phyloP scores from a whole-genome alignment of 2,329 filamentous ascomycete species.

The Cadophora malorum region DNA sequence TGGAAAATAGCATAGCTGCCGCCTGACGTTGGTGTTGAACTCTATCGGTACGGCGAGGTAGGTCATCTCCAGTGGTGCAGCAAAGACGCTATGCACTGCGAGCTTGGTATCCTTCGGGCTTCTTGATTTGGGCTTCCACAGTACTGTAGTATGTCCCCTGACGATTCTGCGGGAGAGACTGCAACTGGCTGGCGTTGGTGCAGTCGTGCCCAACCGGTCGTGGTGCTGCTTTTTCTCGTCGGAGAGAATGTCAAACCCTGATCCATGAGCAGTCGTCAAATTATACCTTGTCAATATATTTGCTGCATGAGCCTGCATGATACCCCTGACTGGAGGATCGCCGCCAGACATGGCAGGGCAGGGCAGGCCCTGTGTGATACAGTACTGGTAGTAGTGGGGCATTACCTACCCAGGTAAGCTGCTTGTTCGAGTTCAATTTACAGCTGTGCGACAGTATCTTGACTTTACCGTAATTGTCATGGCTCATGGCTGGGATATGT shows the following conservation, averaged over 20 bases:
- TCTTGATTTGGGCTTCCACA: conserved; percentile 11
- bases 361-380: not conserved
- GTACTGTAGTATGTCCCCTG: not conserved
- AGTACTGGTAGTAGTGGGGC: too few relatives aligned
- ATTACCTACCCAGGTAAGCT: too few relatives aligned
- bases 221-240: conserved; percentile 4
- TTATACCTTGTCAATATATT: conserved; percentile 21
- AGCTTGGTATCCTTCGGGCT: not conserved
- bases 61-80: not conserved
- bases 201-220: conserved; percentile 23
- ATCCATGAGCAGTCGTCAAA: conserved; percentile 33
- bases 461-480: not conserved
- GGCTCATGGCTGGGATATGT: not conserved
- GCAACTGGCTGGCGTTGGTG: not conserved
- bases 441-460: not conserved
- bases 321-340: conserved; percentile 26
- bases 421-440: not conserved
- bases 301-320: conserved; percentile 27
- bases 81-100: not conserved
- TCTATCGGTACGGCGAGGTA: not conserved
- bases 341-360: not conserved
- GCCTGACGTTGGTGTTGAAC: not conserved
- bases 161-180: too few relatives aligned
- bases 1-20: not conserved
- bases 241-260: conserved; percentile 28